Percentiles rank a stretch among this genome's conserved stretches.
Conservation (phyloP, 1,139 yeast species). For the Nakaseomyces uthaithaninus region DNA sequence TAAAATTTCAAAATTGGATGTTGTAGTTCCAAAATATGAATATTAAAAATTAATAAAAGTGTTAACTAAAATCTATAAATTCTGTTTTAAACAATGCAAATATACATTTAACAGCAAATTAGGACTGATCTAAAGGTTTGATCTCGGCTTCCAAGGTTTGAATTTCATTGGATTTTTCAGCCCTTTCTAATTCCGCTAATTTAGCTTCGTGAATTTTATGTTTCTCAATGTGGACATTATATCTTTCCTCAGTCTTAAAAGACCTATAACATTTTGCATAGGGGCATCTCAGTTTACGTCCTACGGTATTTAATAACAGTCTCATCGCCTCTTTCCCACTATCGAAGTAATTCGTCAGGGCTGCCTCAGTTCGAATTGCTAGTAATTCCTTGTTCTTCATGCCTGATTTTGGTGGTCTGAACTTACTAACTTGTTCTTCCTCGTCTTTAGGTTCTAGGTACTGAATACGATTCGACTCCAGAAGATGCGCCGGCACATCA, state of each 20-base stretch:
- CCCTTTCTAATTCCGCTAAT: conserved; percentile 14
- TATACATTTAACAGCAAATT: too few species aligned
- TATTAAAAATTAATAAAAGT: too few species aligned
- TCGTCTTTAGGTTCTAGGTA: background rate
- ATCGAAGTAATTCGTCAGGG: conserved; percentile 15
- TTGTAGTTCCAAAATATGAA: too few species aligned
- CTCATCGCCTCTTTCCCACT: conserved; percentile 21
- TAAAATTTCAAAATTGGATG: too few species aligned
- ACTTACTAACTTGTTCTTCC: background rate
- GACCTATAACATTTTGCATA: conserved; percentile 29
- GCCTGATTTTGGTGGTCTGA: background rate
- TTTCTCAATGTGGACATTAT: conserved; percentile 28
- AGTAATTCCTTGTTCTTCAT: background rate
- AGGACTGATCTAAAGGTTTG: too few species aligned
- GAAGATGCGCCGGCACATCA: conserved; percentile 16
- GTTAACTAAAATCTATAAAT: too few species aligned
- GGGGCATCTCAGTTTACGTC: conserved; percentile 28
- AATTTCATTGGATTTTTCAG: background rate
- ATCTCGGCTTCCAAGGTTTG: too few species aligned
- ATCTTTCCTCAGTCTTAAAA: conserved; percentile 30
- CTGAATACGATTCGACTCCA: conserved; percentile 5
- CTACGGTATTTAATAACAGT: conserved; percentile 27
- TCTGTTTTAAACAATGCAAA: too few species aligned
- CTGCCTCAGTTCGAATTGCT: conserved; percentile 13
- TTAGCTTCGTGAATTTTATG: conserved; percentile 31